Percentiles rank a stretch among this genome's conserved stretches.
Evolutionary conservation across 305 asterid species (phyloP).

Genomic region (Fraxinus angustifolia): DNA sequence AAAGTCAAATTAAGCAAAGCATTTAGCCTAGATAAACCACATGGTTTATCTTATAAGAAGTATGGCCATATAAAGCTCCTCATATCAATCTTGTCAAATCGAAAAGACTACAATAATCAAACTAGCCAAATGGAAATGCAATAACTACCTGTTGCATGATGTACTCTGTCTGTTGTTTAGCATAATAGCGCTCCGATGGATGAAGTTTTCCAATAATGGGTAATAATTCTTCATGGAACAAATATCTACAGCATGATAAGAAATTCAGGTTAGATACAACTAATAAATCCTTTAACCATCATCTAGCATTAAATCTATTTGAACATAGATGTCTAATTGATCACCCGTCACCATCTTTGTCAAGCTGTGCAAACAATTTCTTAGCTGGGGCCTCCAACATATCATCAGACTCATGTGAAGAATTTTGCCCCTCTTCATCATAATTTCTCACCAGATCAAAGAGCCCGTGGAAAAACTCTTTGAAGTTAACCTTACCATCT

Average conservation of each 20-base stretch:
- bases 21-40: neutral
- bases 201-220: slow-evolving; percentile 82
- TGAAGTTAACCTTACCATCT: slow-evolving; percentile 82
- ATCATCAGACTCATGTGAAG: slow-evolving; percentile 47
- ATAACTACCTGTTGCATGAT: slow-evolving; percentile 81
- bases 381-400: slow-evolving; percentile 63
- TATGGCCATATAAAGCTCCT: neutral
- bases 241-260: slow-evolving; percentile 42
- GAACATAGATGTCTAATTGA: slow-evolving; percentile 21
- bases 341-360: slow-evolving; percentile 94
- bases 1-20: slow-evolving; percentile 14
- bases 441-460: slow-evolving; percentile 77
- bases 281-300: slow-evolving; percentile 9
- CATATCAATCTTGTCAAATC: neutral
- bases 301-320: slow-evolving; percentile 5
- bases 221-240: slow-evolving; percentile 73
- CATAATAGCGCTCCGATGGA: slow-evolving; percentile 84
- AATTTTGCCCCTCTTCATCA: slow-evolving; percentile 61
- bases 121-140: neutral
- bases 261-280: slow-evolving; percentile 8
- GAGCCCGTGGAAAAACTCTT: slow-evolving; percentile 90
- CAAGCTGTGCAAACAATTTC: slow-evolving; percentile 71
- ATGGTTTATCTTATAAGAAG: neutral
- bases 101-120: neutral
- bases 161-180: slow-evolving; percentile 89